A percentile compares a stretch with the other conserved stretches of the same genome.
Conservation (phyloP, 2,329 filamentous ascomycete genomes). For the Paramyrothecium sp. region DNA sequence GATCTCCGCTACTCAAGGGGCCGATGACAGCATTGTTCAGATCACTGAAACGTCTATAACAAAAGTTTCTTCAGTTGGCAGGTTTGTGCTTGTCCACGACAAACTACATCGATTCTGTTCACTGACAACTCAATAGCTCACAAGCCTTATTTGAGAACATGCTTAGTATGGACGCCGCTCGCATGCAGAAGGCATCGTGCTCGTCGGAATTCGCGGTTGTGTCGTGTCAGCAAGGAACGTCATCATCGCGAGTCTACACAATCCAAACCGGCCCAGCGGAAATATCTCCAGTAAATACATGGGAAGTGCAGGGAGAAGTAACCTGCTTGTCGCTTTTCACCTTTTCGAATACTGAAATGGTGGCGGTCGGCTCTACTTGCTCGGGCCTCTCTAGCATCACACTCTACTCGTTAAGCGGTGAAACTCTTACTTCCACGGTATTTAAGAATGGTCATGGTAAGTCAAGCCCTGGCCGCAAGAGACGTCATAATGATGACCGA, state of each 20-base stretch:
- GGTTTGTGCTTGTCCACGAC: conserved; percentile 20
- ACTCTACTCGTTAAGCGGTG: conserved; percentile 24
- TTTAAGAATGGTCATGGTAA: conserved; percentile 6
- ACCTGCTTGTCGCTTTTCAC: conserved; percentile 43
- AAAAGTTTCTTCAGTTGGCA: conserved; percentile 31
- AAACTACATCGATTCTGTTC: not conserved
- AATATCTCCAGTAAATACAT: conserved; percentile 24
- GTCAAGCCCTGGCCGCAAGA: not conserved
- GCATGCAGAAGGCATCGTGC: conserved; percentile 42
- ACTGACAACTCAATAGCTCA: conserved; percentile 20
- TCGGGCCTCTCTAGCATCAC: conserved; percentile 31
- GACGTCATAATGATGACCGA: not conserved
- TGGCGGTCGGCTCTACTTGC: conserved; percentile 33
- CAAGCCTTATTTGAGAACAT: conserved; percentile 30
- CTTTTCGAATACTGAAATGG: conserved; percentile 19
- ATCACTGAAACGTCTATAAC: conserved; percentile 50
- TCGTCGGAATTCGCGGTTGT: conserved; percentile 37
- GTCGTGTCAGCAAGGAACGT: conserved; percentile 32
- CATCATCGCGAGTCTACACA: conserved; percentile 34
- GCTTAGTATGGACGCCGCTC: conserved; percentile 20
- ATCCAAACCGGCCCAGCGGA: conserved; percentile 32
- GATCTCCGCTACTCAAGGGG: conserved; percentile 39
- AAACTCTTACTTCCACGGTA: conserved; percentile 11
- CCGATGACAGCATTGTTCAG: conserved; percentile 44
- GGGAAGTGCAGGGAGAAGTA: conserved; percentile 43